These are phyloP conservation scores for Boletus barrowsii DNA, from an alignment of 768 basidiomycete species.

Conservation along the genomic window DNA sequence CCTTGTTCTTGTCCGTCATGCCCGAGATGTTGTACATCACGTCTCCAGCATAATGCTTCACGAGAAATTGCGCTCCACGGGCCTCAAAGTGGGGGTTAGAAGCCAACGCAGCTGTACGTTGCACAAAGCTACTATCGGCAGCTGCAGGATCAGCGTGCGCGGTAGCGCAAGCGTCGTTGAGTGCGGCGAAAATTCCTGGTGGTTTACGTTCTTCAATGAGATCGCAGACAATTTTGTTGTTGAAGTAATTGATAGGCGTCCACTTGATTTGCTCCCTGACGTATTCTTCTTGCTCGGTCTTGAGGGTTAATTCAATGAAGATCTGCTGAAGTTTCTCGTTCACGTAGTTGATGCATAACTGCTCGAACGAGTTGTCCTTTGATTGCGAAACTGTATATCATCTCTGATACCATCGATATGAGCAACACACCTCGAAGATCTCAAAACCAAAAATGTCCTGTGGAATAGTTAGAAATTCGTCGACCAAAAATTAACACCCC, in stretches of 20 bases:
- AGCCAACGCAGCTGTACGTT: constrained; percentile 77
- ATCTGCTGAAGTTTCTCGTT: constrained; percentile 99
- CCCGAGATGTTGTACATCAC: constrained; percentile 97
- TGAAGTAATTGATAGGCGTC: constrained; percentile 99
- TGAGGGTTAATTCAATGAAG: constrained; percentile 97
- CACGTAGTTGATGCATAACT: constrained; percentile 99
- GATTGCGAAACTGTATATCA: constrained; percentile 22
- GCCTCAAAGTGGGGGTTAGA: constrained; percentile 93
- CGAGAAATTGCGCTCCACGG: constrained; percentile 90
- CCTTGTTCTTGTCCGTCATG: constrained; percentile 99
- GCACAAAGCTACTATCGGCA: constrained; percentile 95
- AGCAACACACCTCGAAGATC: constrained; percentile 77
- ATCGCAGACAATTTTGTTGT: constrained; percentile 97
- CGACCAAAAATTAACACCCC: not conserved
- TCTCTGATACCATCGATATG: not conserved
- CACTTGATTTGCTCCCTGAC: constrained; percentile 98
- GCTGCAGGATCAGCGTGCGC: constrained; percentile 96
- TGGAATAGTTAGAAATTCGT: not conserved
- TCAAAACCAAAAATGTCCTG: constrained; percentile 99
- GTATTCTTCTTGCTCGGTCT: constrained; percentile 99
- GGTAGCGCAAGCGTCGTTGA: constrained; percentile 99
- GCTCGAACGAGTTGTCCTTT: constrained; percentile 93
- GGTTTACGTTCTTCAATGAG: constrained; percentile 96
- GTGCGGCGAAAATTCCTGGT: constrained; percentile 94
- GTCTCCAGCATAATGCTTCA: constrained; percentile 97